Evolutionary conservation across 1,284 basidiomycete genomes (phyloP), one percentile per base, ranked within the genome.

Genomic region (Moniliophthora roreri): DNA sequence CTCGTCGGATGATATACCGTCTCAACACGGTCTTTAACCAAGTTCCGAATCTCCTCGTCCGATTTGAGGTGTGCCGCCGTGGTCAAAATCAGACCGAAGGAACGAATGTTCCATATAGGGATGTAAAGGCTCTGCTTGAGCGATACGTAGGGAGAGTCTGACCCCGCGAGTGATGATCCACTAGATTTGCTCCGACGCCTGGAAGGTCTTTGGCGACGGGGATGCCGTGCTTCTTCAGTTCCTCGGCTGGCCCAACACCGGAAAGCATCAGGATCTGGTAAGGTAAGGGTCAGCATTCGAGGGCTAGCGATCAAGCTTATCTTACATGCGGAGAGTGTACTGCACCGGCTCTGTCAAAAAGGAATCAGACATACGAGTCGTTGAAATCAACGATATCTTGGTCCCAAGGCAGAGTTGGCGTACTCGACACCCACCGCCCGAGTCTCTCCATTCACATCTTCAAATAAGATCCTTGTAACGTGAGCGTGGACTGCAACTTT

Each of bases 241-340:
- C 74, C 15, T 71, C 66, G 2, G 74, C 73, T 16, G 84, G 81
- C 0, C 87, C 87, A 20, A 89, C 66, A 4, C 89, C 89, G 15
- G 84, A 87, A 32, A 89, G 74, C 74, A 89, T 77, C 11, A 93
- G 76, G 38, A 91, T 78, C 74, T 91, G 66, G 2, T 46, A 21
- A 36, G 51, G 6, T 47, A 10, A 16, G n/a, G 4, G 32, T 16
- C 18, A 65, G 56, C 21, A 41, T 44, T 13, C 55, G 44, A 39
- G 53, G 15, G 7, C 21, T 26, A 13, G 15, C 23, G 54, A 52
- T 48, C 4, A 54, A 45, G 13, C 46, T 60, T 23, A 26, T 53
- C 69, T 50, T 58, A 81, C 79, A 24, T 83, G 82, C 10, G 86
- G 86, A 10, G 82, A 78, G 53, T 85, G 82, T 8, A 87, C 66